Evolutionary conservation across 148 eudicot species (phyloP).

Genomic region (Amaranthus palmeri): DNA sequence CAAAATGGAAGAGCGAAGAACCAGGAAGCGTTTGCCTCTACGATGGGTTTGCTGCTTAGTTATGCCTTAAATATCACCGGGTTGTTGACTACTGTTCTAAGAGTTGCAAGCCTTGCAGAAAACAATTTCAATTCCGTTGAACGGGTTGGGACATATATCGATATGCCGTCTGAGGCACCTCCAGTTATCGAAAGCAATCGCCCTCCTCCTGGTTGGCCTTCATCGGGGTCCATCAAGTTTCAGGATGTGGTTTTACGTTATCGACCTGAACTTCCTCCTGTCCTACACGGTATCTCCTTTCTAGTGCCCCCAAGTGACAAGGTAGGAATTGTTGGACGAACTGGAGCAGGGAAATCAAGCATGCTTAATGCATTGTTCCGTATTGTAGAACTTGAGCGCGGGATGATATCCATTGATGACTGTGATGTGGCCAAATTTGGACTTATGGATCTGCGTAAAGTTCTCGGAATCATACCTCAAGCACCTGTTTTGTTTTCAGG

Average conservation of each 20-base stretch:
- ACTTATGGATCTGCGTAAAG: conserved; percentile 79
- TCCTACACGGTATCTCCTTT: conserved; percentile 76
- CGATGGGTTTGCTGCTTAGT: conserved; percentile 92
- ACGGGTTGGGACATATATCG: conserved; percentile 76
- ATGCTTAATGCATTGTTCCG: conserved; percentile 95
- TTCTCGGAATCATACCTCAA: conserved; percentile 93
- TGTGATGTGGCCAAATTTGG: conserved; percentile 83
- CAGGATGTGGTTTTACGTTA: conserved; percentile 81
- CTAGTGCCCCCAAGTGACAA: conserved; percentile 73
- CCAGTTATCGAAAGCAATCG: conserved; percentile 60
- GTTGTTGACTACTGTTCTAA: conserved; percentile 69
- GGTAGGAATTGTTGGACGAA: conserved; percentile 96
- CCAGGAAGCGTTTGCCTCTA: conserved; percentile 89
- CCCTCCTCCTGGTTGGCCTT: conserved; percentile 96
- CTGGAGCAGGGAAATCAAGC: conserved; percentile 97
- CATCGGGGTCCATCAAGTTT: conserved; percentile 74
- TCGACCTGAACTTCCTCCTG: conserved; percentile 94
- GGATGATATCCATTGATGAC: conserved; percentile 70
- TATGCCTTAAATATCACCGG: conserved; percentile 83
- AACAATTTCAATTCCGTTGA: conserved; percentile 90
- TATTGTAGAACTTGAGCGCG: conserved; percentile 81
- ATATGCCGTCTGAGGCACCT: conserved; percentile 81
- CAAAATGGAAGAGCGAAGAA: conserved; percentile 88
- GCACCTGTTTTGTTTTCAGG: conserved; percentile 97
- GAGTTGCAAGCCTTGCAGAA: conserved; percentile 90